phyloP scores from a whole-genome alignment of 257 asterid genomes.

The Penstemon eatonii region DNA sequence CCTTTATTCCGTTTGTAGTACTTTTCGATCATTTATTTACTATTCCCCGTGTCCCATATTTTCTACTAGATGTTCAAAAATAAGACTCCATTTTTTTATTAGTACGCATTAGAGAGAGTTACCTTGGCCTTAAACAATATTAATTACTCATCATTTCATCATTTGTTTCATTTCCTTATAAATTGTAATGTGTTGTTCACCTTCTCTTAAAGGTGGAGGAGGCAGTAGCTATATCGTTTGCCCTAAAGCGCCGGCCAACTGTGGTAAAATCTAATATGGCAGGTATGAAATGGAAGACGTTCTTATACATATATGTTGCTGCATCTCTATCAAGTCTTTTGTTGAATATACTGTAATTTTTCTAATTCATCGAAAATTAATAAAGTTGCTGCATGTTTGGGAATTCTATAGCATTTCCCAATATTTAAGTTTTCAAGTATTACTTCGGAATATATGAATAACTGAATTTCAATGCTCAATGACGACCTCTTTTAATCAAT shows the following conservation, averaged over 20 bases:
- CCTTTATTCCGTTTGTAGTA: not conserved
- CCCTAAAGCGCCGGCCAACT: slow-evolving; percentile 66
- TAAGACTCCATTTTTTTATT: not conserved
- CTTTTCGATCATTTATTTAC: not conserved
- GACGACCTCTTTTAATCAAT: slow-evolving; percentile 1
- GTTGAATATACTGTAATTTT: not conserved
- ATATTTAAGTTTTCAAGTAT: not conserved
- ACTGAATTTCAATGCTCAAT: not conserved
- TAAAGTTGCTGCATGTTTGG: not conserved
- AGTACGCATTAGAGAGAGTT: not conserved
- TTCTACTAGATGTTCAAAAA: too few species aligned
- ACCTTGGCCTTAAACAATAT: not conserved
- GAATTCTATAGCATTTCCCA: not conserved
- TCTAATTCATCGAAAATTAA: not conserved
- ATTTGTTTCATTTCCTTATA: not conserved
- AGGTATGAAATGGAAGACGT: slow-evolving; percentile 37
- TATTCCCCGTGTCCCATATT: not conserved
- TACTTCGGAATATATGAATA: not conserved
- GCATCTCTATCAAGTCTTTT: not conserved
- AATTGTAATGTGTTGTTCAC: not conserved
- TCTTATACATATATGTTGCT: not conserved
- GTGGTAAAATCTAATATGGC: slow-evolving; percentile 40
- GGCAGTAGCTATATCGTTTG: slow-evolving; percentile 83
- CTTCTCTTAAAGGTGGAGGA: slow-evolving; percentile 71
- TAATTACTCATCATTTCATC: not conserved